A percentile compares a stretch with the other conserved stretches of the same genome.
These are phyloP conservation scores for Colletotrichum viniferum DNA, from an alignment of 2,329 filamentous ascomycete species.

Conservation along the genomic window DNA sequence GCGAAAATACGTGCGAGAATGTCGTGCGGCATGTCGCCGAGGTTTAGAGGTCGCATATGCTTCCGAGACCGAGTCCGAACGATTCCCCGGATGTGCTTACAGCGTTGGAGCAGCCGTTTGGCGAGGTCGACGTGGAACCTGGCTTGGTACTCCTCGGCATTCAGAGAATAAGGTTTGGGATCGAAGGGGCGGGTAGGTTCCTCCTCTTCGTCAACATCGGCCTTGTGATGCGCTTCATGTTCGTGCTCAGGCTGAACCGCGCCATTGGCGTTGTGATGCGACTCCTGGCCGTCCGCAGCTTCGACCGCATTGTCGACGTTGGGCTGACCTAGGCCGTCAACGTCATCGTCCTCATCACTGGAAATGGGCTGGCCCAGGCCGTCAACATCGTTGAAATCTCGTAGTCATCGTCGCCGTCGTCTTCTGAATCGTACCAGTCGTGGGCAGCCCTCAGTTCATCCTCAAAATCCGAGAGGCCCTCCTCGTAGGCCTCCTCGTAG, in stretches of 20 bases:
- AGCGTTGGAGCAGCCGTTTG: not conserved
- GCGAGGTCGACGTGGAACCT: not conserved
- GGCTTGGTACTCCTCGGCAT: not conserved
- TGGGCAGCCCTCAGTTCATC: not conserved
- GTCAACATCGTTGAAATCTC: not conserved
- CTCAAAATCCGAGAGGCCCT: not conserved
- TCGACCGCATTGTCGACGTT: not conserved
- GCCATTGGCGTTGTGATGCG: not conserved
- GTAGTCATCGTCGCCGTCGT: not conserved
- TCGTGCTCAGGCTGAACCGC: not conserved
- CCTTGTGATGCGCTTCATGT: not conserved
- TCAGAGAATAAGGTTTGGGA: not conserved
- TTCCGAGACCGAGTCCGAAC: not conserved
- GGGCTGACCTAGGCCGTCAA: not conserved
- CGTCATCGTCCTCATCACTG: not conserved
- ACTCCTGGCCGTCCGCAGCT: not conserved
- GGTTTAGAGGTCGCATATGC: not conserved
- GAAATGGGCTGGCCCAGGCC: not conserved
- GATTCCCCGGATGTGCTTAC: not conserved
- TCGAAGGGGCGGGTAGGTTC: not conserved
- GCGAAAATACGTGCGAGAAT: not conserved
- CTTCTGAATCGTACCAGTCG: not conserved
- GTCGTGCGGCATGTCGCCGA: not conserved
- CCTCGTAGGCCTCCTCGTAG: not conserved
- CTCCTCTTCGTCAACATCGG: not conserved